Evolutionary conservation across 176 grass and related monocot genomes (phyloP), one percentile per base, ranked within the genome.

Genomic region (Ananas comosus): DNA sequence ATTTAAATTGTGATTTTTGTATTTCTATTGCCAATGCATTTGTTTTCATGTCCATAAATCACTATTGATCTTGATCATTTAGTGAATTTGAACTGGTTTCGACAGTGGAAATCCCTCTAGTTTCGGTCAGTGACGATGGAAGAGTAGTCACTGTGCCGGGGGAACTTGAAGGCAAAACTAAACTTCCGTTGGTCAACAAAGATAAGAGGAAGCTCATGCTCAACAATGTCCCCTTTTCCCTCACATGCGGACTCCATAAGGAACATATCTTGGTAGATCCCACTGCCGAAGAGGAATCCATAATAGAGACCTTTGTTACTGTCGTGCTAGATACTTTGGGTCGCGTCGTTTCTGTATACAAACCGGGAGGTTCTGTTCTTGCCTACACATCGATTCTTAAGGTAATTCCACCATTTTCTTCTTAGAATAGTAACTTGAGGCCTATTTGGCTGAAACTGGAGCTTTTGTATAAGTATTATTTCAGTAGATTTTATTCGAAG

Each of bases 91-190:
- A 76, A 57, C 61, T 76, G n/a, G 61, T 14, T 82, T 69, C 33
- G 50, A 14, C 88, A 96, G 93, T 92, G 82, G 73, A 97, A 78
- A 85, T 90, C 71, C 94, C 94, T 77, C 76, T 92, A 74, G 94
- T 92, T 74, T 97, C 94, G 77, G 86, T 97, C 53, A 86, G 81
- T 66, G 93, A 92, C 27, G 89, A 97, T 76, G 93, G 93, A 48
- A 85, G 80, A 83, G 87, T 97, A 66, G 78, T 92, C 80, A 79
- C 89, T 58, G 82, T 92, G 66, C 63, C 78, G 16, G 76, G 68
- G 66, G 81, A 83, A 54, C 88, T 78, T 21, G 86, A 92, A 81
- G 73, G 66, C 25, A 78, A 90, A 53, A 81, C 66, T 25, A 90
- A 85, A 81, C 65, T 81, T 79, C 86, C 90, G 70, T 90, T 87